Evolutionary conservation across 2,329 filamentous ascomycete species (phyloP), one percentile per base, ranked within the genome.

Genomic region (Trichophyton simii): DNA sequence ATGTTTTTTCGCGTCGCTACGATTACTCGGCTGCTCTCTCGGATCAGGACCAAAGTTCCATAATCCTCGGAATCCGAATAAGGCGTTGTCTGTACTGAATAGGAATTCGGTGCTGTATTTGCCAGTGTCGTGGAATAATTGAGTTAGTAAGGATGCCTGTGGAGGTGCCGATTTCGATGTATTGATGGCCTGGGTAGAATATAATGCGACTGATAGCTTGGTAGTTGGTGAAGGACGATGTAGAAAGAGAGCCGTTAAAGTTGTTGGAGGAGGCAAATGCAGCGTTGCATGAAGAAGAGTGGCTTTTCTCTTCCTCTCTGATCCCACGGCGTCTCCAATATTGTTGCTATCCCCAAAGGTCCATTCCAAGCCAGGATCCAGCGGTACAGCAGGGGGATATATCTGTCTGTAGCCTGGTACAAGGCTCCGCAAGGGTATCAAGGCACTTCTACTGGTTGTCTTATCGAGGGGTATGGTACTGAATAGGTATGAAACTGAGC

Each of bases 401-500:
- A 96, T 79, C 66, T 91, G 87, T 62, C 87, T 83, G 72, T 96
- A 97, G 0, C 92, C 91, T 61, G 84, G 84, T 58, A 96, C 83
- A 22, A 96, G 82, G 66, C 86, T 82, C 36, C 86, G 86, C 8
- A 99, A 78, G 13, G 90, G 85, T 42, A 96, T 86, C 22, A 82
- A 78, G 57, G 86, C 85, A 67, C 89, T 95, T 73, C 84, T 83
- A 73, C 80, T 90, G 65, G 77, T 76, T 20, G 83, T 77, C 59
- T 86, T 79, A 44, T 80, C 77, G 61, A 97, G 81, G 11, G 90
- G 86, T 7, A 94, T 80, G 2, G 90, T 95, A 57, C 91, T 95
- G 78, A 95, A 97, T 60, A 99, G 83, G 76, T 97, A 99, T 13
- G 91, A 95, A 62, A 99, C 83, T n/a, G 91, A 96, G 72, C 94